A percentile compares a stretch with the other conserved stretches of the same genome.
Conservation (phyloP, 2,329 filamentous ascomycete genomes). For the Apiospora arundinis region DNA sequence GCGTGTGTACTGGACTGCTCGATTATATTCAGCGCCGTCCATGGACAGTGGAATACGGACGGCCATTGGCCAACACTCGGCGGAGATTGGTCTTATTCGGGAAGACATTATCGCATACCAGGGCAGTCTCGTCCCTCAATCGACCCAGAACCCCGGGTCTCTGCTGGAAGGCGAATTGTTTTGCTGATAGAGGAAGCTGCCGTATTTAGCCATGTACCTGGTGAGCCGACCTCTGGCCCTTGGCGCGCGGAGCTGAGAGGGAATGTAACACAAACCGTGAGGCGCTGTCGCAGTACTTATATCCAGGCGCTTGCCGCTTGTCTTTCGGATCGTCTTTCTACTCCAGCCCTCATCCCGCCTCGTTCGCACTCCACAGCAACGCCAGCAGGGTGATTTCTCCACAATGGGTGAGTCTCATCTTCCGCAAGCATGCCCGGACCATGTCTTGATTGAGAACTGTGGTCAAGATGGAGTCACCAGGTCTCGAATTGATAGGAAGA, state of each 20-base stretch:
- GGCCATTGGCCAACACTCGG: background rate
- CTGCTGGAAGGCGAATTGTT: background rate
- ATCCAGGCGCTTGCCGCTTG: background rate
- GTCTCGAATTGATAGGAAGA: background rate
- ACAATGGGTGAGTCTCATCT: background rate
- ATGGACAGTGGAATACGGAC: background rate
- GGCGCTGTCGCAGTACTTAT: constrained; percentile 2
- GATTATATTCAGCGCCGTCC: background rate
- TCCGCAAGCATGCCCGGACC: background rate
- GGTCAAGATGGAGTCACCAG: background rate
- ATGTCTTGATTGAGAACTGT: background rate
- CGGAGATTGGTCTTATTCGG: background rate
- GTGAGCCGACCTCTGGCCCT: background rate
- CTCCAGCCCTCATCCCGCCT: constrained; percentile 17
- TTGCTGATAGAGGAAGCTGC: constrained; percentile 6
- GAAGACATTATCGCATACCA: background rate
- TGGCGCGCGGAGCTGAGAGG: constrained; percentile 1
- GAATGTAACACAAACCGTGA: background rate
- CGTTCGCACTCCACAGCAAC: background rate
- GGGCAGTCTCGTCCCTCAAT: background rate
- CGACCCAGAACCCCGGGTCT: background rate
- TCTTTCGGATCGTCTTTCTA: background rate
- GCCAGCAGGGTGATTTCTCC: background rate
- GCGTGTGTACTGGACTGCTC: background rate
- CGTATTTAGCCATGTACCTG: background rate